phyloP scores from a whole-genome alignment of 164 flowering plant species.

The Stephania cephalantha region DNA sequence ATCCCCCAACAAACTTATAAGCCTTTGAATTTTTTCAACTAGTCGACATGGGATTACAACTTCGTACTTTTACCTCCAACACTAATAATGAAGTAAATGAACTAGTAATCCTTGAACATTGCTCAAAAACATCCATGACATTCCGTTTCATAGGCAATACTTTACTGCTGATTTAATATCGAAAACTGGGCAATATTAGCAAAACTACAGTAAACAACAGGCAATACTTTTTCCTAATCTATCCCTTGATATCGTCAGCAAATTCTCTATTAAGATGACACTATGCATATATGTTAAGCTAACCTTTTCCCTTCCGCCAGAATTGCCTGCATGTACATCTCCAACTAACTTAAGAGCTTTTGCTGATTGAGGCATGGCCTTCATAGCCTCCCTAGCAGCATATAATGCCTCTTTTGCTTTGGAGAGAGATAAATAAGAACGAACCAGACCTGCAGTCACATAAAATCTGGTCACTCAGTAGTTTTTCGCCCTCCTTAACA shows the following conservation, averaged over 20 bases:
- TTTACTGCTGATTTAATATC: no score
- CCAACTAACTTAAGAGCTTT: conserved; percentile 92
- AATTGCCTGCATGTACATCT: conserved; percentile 86
- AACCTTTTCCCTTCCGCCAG: conserved; percentile 93
- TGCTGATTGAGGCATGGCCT: conserved; percentile 96
- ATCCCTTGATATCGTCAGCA: no score
- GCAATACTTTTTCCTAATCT: not conserved
- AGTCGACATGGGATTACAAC: no score
- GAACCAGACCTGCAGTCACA: conserved; percentile 70
- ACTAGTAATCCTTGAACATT: no score
- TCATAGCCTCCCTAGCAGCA: conserved; percentile 91
- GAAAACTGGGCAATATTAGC: no score
- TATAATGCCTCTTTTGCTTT: conserved; percentile 86
- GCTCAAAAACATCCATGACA: no score
- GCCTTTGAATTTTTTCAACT: no score
- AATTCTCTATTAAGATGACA: no score
- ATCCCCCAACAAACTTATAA: no score
- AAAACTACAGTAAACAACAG: not conserved
- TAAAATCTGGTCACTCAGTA: conserved; percentile 5
- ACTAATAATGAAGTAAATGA: no score
- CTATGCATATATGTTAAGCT: not conserved
- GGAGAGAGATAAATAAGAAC: conserved; percentile 69
- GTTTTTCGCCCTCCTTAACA: not conserved
- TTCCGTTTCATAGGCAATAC: no score
- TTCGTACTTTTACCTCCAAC: no score